Base-by-base conservation (phyloP, 139 green algal species). In the Coccomyxa sp. region DNA sequence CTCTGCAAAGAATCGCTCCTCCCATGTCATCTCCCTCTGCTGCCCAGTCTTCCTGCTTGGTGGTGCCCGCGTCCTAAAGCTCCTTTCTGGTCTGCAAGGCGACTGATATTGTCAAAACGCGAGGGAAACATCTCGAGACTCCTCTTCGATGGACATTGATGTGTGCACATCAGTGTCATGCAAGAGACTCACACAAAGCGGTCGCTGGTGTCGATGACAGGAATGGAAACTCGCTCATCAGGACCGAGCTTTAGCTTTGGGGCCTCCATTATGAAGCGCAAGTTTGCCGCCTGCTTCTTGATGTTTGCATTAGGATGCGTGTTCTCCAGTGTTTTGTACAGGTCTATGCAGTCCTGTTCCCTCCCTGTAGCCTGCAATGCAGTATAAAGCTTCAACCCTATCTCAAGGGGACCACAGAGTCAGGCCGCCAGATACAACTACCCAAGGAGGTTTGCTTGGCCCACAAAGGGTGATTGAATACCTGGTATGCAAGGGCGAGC, bases 241-340 rank as follows among this genome's bases (percentile, higher is more conserved):
- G 88, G 79, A 11, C 82, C 76, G 10, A 95, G 57, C 78, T 91
- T 86, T 82, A 98, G 85, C 81, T 94, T 94, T 13, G 94, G 94
- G 0, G 94, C 94, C 85, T 97, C 93, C 89, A 96, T 89, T 82
- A 97, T 97, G 87, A 91, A 97, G 15, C 94, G 86, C 82, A 96
- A 82, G 59, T 88, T 82, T 25, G 81, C 89, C 21, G 90, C 91
- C 76, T 91, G 86, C 81, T 80, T 85, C 14, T 86, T 83, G 13
- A 92, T 84, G 10, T 74, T 66, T 10, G 74, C 74, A 51, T 85
- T 31, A 27, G 88, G 88, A 74, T 93, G 89, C 13, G 78, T 86
- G 57, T 88, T 83, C 77, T 93, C 89, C 7, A 98, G 58, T 28
- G 82, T 80, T 81, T 91, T 93, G 85, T 95, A 98, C 23, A 93